Evolutionary conservation across 176 grass and related monocot genomes (phyloP).

Genomic region (Rhynchospora breviuscula): DNA sequence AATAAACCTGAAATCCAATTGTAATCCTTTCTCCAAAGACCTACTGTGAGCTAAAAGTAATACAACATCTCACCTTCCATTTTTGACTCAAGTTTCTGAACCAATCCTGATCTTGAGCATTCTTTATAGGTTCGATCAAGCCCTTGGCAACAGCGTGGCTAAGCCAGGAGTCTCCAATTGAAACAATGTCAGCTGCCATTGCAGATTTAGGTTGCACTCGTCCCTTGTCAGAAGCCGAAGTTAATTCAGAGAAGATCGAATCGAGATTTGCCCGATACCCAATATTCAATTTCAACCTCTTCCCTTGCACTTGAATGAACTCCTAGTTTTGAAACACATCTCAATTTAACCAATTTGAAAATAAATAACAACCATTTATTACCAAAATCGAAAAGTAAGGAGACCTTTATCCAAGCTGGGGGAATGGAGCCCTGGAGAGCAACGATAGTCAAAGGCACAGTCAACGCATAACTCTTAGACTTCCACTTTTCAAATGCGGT

Average conservation of each 20-base stretch:
- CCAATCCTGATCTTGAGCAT: constrained; percentile 72
- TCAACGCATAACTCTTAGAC: constrained; percentile 68
- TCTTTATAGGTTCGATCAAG: constrained; percentile 62
- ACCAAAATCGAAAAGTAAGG: background rate
- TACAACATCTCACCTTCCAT: constrained; percentile 71
- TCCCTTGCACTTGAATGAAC: constrained; percentile 73
- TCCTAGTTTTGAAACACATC: constrained; percentile 39
- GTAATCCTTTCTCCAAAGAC: background rate
- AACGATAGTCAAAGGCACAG: constrained; percentile 72
- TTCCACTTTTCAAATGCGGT: constrained; percentile 65
- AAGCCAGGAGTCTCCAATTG: constrained; percentile 82
- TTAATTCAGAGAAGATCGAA: constrained; percentile 60
- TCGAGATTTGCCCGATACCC: constrained; percentile 50
- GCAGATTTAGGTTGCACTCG: constrained; percentile 52
- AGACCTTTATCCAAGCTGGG: constrained; percentile 85
- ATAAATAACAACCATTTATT: background rate
- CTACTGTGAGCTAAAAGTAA: constrained; percentile 3
- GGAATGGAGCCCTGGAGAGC: constrained; percentile 77
- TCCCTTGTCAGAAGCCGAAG: constrained; percentile 51
- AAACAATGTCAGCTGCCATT: constrained; percentile 72
- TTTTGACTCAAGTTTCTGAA: constrained; percentile 52
- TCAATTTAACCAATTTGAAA: background rate
- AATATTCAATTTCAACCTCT: constrained; percentile 55
- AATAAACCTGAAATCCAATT: constrained; percentile 77
- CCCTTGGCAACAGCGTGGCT: constrained; percentile 51